Base-by-base conservation (phyloP, 1,284 basidiomycete genomes). In the Naganishia liquefaciens region DNA sequence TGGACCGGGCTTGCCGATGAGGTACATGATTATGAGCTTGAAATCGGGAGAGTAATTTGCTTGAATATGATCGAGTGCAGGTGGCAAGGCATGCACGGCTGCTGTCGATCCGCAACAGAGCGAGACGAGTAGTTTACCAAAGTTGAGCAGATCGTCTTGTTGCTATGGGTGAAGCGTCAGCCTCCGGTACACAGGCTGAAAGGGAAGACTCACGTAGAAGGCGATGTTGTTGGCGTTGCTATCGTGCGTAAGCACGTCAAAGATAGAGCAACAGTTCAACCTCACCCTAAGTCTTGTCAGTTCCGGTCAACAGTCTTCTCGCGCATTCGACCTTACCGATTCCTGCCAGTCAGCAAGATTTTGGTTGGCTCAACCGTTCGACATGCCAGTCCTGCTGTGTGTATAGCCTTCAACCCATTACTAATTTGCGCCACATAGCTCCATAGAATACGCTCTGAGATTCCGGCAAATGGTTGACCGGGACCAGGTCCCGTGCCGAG, bases 361-460 rank as follows among this genome's bases (percentile, higher is more conserved):
- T 96, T 96, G 54, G 87, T 90, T 5, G 88, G 85, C 71, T 98
- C 93, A 46, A 99, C 80, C 77, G 88, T 87, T 54, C 93, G 82
- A 30, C 93, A 85, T 0, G 94, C 90, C 49, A 93, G 80, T 0
- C 91, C 90, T 1, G 84, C 84, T 51, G 87, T 88, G 75, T 99
- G 96, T 0, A 91, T 87, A 33, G 84, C 85, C 76, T 89, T 93
- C 76, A 99, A 85, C 0, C 91, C 93, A 68, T 86, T 88, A 2
- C 89, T 88, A 62, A 99, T 86, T 77, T 99, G 95, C 40, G 92
- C 85, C 57, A 96, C 85, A 74, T 95, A 99, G 19, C 89, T 90
- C 95, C 96, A 99, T 13, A 99, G 76, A 0, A 88, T 86, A n/a
- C 87, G 83, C 77, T 99, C 96, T 0, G 89, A 84, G 33, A 91